Evolutionary conservation across 1,139 yeast species (phyloP).

Genomic region (Diutina mesorugosa): DNA sequence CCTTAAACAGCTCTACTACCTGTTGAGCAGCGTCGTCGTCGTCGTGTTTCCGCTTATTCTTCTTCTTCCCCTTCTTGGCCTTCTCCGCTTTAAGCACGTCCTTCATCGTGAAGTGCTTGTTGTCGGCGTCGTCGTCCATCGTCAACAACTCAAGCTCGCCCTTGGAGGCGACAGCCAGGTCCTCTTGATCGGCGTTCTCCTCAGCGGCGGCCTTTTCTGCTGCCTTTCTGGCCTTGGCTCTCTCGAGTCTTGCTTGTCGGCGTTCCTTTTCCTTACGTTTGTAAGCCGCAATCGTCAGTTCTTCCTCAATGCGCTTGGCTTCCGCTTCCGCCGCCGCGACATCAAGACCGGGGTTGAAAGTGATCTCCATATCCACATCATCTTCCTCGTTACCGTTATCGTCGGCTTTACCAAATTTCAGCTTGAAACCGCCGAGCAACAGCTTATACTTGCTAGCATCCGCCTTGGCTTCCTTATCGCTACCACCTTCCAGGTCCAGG

Average conservation of each 20-base stretch:
- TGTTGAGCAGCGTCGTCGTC: conserved; percentile 25
- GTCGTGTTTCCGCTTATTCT: conserved; percentile 21
- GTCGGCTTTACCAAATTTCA: conserved; percentile 21
- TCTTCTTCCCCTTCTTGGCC: conserved; percentile 38
- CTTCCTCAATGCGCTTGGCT: conserved; percentile 37
- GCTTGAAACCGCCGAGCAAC: conserved; percentile 28
- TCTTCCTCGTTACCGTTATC: conserved; percentile 39
- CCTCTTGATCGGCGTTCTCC: conserved; percentile 13
- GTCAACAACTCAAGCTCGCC: conserved; percentile 68
- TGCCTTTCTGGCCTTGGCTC: conserved; percentile 41
- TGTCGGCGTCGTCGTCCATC: conserved; percentile 54
- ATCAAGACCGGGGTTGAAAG: conserved; percentile 81
- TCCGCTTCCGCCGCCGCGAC: conserved; percentile 21
- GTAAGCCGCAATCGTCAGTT: conserved; percentile 70
- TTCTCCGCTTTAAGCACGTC: conserved; percentile 67
- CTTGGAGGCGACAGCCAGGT: conserved; percentile 10
- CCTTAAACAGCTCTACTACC: conserved; percentile 42
- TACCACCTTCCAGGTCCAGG: conserved; percentile 33
- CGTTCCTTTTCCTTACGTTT: conserved; percentile 89
- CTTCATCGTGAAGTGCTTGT: conserved; percentile 68
- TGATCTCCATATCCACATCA: conserved; percentile 89
- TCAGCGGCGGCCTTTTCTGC: conserved; percentile 8
- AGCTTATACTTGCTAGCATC: conserved; percentile 46
- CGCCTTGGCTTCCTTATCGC: conserved; percentile 19
- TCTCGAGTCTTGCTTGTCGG: conserved; percentile 67